Conservation (phyloP, 108 stramenopile genomes). For the Nannochloropsis salina region DNA sequence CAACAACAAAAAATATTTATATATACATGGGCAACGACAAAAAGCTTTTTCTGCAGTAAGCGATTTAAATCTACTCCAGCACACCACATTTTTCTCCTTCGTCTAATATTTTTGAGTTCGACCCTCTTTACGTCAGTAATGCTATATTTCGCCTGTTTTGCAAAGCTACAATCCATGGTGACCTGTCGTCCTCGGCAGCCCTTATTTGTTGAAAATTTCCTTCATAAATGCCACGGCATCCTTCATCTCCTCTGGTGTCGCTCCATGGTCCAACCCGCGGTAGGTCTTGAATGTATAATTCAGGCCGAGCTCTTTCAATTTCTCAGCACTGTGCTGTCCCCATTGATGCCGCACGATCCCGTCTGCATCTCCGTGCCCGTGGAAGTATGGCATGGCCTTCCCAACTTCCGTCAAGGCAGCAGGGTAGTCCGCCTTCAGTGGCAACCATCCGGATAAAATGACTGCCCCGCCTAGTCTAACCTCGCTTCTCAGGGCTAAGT, state of each 20-base stretch:
- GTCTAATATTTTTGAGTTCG: neutral
- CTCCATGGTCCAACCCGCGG: neutral
- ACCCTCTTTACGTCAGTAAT: neutral
- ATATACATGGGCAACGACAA: neutral
- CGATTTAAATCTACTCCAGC: neutral
- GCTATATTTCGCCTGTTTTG: neutral
- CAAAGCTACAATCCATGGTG: too few relatives aligned
- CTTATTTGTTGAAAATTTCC: neutral
- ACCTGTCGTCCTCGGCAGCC: too few relatives aligned
- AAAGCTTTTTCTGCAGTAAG: neutral
- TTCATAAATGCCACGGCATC: neutral
- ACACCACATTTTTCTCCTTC: neutral
- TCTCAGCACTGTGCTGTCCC: constrained; percentile 35
- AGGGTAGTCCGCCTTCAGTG: constrained; percentile 35
- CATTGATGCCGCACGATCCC: constrained; percentile 30
- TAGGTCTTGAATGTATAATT: constrained; percentile 18
- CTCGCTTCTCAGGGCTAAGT: constrained; percentile 30
- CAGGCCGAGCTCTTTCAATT: neutral
- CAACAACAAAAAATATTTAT: neutral
- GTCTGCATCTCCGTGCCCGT: constrained; percentile 38
- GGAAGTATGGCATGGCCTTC: constrained; percentile 35
- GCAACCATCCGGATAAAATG: constrained; percentile 36
- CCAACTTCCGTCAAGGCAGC: constrained; percentile 27
- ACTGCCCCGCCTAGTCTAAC: neutral
- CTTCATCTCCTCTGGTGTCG: neutral